A percentile compares a stretch with the other conserved stretches of the same genome.
These are phyloP conservation scores for Serpula lacrymans DNA, from an alignment of 768 basidiomycete species.

Conservation along the genomic window DNA sequence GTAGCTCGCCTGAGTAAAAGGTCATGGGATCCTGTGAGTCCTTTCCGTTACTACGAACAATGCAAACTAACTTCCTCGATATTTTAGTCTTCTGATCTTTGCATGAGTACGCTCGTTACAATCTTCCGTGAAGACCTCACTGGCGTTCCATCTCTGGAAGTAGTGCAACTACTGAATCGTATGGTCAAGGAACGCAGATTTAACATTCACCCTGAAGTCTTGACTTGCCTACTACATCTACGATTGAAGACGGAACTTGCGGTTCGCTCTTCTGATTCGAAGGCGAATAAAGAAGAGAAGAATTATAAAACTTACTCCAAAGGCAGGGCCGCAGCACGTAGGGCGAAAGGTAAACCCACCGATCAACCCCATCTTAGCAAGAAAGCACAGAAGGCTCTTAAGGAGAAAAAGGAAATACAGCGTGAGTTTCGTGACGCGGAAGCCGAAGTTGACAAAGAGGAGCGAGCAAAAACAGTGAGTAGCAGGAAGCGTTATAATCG, in stretches of 20 bases:
- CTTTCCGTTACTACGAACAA: constrained; percentile 8
- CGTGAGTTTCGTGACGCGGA: constrained; percentile 93
- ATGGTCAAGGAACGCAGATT: constrained; percentile 95
- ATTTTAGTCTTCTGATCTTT: constrained; percentile 76
- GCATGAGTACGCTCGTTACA: constrained; percentile 73
- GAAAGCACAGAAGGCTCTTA: constrained; percentile 80
- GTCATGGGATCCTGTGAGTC: constrained; percentile 83
- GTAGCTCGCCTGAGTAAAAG: constrained; percentile 79
- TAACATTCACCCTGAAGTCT: constrained; percentile 84
- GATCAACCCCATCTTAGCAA: constrained; percentile 83
- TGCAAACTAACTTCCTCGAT: constrained; percentile 10
- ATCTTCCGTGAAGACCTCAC: constrained; percentile 83
- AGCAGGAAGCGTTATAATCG: constrained; percentile 8
- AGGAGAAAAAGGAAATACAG: constrained; percentile 87
- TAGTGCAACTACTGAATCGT: constrained; percentile 86
- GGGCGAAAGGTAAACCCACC: constrained; percentile 55
- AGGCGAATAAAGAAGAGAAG: constrained; percentile 51
- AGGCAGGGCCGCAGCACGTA: constrained; percentile 39
- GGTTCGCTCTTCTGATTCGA: constrained; percentile 72
- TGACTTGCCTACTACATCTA: constrained; percentile 80
- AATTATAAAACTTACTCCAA: constrained; percentile 38
- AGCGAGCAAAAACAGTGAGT: constrained; percentile 76
- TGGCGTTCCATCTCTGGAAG: constrained; percentile 79
- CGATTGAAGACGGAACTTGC: constrained; percentile 85
- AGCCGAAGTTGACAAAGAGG: constrained; percentile 90